phyloP scores from a whole-genome alignment of 495 filamentous ascomycete species.

The Penicillium waksmanii region DNA sequence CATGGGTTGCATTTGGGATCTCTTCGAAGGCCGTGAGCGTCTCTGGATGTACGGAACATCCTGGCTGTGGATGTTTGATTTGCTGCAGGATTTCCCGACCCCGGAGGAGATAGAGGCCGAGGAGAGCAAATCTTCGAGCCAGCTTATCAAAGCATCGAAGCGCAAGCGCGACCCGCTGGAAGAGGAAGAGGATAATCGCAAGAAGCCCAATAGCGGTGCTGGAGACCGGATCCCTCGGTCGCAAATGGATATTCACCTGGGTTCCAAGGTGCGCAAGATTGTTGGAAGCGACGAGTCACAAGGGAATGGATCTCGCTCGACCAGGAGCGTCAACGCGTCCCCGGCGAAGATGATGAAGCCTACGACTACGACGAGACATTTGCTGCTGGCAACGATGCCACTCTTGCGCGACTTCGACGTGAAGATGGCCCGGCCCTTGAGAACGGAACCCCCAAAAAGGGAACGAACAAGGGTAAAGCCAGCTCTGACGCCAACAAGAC shows the following conservation, averaged over 20 bases:
- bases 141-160: constrained; percentile 39
- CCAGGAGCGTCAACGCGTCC: constrained; percentile 44
- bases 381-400: constrained; percentile 34
- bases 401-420: constrained; percentile 42
- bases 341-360: constrained; percentile 53
- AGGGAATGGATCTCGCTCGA: constrained; percentile 50
- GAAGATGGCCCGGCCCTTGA: constrained; percentile 38
- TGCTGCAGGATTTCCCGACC: constrained; percentile 68
- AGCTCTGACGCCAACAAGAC: neutral
- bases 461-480: constrained; percentile 21
- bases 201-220: constrained; percentile 57
- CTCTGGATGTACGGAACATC: constrained; percentile 84
- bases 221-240: constrained; percentile 63
- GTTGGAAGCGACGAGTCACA: constrained; percentile 43
- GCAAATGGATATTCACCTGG: constrained; percentile 58
- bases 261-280: constrained; percentile 59
- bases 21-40: constrained; percentile 56
- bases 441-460: constrained; percentile 38
- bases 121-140: constrained; percentile 26
- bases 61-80: constrained; percentile 93
- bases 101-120: constrained; percentile 33
- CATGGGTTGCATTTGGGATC: constrained; percentile 86
- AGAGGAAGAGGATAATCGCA: constrained; percentile 38
- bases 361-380: constrained; percentile 42
- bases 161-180: constrained; percentile 48